Base-by-base conservation (phyloP, 345 rosid species). In the Dipteronia sinensis region DNA sequence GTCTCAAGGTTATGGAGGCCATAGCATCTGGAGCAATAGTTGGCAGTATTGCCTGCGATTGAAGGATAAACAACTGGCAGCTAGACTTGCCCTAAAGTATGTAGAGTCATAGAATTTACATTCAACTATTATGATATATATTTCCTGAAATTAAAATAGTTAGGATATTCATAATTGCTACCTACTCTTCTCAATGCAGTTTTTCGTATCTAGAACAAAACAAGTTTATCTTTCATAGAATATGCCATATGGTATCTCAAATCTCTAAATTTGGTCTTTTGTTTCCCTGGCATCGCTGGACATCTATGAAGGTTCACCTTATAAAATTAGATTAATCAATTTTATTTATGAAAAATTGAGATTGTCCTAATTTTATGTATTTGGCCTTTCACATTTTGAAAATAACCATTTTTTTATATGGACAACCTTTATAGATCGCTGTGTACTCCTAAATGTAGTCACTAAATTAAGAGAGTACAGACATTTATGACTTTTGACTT, bases 21-120 rank as follows among this genome's bases (percentile, higher is more conserved):
- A 90, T 72, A 77, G 78, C 59, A 84, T 88, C 83, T 87, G 92
- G 90, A 92, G 94, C 85, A 88, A 85, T 80, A 93, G 91, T 83
- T 95, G 99, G 99, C 94, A 95, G 82, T 95, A 93, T 84, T 95
- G 99, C 88, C 80, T 95, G 88, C 92, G 99, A 55, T 86, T 93
- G 88, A 95, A 92, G 92, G 92, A 95, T 82, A 95, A 93, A 76
- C 94, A 90, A 67, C 84, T 92, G 80, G 97, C 99, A 38, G 97
- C 98, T 53, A 83, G 87, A 80, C 97, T 95, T 81, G 89, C 98
- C 73, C 92, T 95, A 79, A 91, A 84, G 99, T 93, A 91, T 81
- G 92, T 91, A 68, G 40, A 69, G 10, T 80, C 56, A 25, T 69
- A 49, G 53, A 34, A 27, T 19, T 67, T 75, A 29, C 56, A 65